Conservation (phyloP, 768 basidiomycete genomes). For the Termitomyces sp. region DNA sequence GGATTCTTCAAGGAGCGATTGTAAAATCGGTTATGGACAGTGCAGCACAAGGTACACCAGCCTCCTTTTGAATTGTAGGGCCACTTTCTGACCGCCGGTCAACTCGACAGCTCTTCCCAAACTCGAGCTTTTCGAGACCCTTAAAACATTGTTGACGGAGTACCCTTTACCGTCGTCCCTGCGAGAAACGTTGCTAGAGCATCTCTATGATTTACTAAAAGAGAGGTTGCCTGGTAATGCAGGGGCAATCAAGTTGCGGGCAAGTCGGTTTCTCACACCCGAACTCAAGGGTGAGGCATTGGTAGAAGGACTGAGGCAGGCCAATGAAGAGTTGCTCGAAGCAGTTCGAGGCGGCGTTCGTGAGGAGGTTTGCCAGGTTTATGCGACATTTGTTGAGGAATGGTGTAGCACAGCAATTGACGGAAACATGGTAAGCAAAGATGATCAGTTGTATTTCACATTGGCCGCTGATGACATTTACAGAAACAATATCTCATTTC, state of each 20-base stretch:
- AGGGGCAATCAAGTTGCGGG: constrained; percentile 33
- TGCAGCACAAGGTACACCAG: constrained; percentile 62
- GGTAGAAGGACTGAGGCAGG: constrained; percentile 33
- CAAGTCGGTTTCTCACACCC: constrained; percentile 27
- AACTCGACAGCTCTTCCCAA: constrained; percentile 33
- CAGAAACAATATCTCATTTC: constrained; percentile 56
- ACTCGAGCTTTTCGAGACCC: constrained; percentile 36
- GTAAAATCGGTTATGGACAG: constrained; percentile 73
- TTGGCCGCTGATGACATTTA: constrained; percentile 19
- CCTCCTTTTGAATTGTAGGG: background rate
- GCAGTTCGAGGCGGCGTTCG: constrained; percentile 16
- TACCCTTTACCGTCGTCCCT: constrained; percentile 33
- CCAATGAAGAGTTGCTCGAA: constrained; percentile 36
- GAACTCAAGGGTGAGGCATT: constrained; percentile 29
- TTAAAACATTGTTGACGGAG: constrained; percentile 33
- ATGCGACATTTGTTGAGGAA: constrained; percentile 53
- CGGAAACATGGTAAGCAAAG: constrained; percentile 39
- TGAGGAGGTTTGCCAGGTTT: constrained; percentile 31
- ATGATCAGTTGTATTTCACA: background rate
- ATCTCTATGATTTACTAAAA: constrained; percentile 34
- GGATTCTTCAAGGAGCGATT: constrained; percentile 76
- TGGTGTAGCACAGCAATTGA: constrained; percentile 43
- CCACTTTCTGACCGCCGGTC: background rate
- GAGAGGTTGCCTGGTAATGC: constrained; percentile 29
- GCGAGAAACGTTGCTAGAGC: constrained; percentile 33